Evolutionary conservation across 202 grass and related monocot genomes (phyloP).

Genomic region (Cymbopogon flexuosus): DNA sequence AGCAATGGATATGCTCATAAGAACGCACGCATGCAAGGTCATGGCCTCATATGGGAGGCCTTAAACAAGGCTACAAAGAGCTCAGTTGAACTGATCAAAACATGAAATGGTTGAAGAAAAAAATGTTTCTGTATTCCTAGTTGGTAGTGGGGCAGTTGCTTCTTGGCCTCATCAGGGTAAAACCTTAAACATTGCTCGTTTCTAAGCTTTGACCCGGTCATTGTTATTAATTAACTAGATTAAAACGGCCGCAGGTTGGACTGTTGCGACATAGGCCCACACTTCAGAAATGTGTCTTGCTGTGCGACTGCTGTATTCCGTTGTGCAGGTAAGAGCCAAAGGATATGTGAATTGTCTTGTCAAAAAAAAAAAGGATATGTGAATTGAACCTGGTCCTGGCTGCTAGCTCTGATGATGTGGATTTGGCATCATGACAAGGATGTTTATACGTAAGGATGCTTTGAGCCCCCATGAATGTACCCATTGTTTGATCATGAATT

Average conservation of each 20-base stretch:
- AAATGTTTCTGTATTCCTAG: neutral
- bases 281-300: neutral
- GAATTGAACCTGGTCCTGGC: neutral
- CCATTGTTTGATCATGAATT: neutral
- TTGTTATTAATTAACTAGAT: neutral
- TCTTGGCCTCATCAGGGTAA: neutral
- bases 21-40: neutral
- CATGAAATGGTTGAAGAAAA: neutral
- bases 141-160: slow-evolving; percentile 19
- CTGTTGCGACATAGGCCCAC: neutral
- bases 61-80: slow-evolving; percentile 18
- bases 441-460: neutral
- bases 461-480: neutral
- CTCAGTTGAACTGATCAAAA: slow-evolving; percentile 43
- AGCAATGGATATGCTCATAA: slow-evolving; percentile 12
- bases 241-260: slow-evolving; percentile 9
- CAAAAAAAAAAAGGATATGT: neutral
- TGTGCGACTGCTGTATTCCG: slow-evolving; percentile 3
- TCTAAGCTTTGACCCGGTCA: slow-evolving; percentile 23
- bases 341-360: neutral
- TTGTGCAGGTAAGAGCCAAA: neutral
- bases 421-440: slow-evolving; percentile 9
- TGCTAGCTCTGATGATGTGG: neutral
- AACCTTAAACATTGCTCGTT: neutral
- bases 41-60: neutral